A percentile compares a stretch with the other conserved stretches of the same genome.
Conservation (phyloP, 331 rosid species). For the Quercus phellos region DNA sequence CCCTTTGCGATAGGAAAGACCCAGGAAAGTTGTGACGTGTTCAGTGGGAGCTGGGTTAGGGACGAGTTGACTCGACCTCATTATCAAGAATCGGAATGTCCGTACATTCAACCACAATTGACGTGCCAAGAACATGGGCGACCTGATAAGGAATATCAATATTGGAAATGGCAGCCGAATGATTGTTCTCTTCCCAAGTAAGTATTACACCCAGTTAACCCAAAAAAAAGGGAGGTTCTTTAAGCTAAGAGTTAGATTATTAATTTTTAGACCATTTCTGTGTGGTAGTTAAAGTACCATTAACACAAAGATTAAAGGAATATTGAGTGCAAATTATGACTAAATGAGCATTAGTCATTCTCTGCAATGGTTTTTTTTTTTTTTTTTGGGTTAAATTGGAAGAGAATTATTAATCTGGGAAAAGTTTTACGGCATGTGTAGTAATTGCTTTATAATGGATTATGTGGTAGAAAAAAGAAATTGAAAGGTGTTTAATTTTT, state of each 20-base stretch:
- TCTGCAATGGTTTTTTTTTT: neutral
- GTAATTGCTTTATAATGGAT: too few species aligned
- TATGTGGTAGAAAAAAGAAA: too few species aligned
- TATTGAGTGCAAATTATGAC: too few species aligned
- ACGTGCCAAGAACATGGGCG: slow-evolving; percentile 87
- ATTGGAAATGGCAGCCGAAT: slow-evolving; percentile 88
- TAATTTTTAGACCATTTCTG: too few species aligned
- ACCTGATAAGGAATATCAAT: slow-evolving; percentile 53
- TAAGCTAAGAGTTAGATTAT: too few species aligned
- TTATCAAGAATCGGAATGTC: slow-evolving; percentile 86
- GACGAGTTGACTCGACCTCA: slow-evolving; percentile 78
- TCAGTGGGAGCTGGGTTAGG: slow-evolving; percentile 70
- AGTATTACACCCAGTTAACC: slow-evolving; percentile 3
- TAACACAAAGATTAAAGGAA: too few species aligned
- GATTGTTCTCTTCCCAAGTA: slow-evolving; percentile 82
- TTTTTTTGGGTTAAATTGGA: neutral
- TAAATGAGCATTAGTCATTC: too few species aligned
- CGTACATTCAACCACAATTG: slow-evolving; percentile 89
- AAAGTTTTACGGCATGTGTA: too few species aligned
- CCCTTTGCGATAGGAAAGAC: slow-evolving; percentile 48
- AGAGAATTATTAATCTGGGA: neutral
- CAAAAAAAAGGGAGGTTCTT: too few species aligned
- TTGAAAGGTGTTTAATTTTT: too few species aligned
- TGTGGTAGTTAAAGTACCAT: too few species aligned
- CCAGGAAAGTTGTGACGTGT: slow-evolving; percentile 58